These are phyloP conservation scores for Terfezia boudieri DNA, from an alignment of 495 filamentous ascomycete species.

Conservation along the genomic window DNA sequence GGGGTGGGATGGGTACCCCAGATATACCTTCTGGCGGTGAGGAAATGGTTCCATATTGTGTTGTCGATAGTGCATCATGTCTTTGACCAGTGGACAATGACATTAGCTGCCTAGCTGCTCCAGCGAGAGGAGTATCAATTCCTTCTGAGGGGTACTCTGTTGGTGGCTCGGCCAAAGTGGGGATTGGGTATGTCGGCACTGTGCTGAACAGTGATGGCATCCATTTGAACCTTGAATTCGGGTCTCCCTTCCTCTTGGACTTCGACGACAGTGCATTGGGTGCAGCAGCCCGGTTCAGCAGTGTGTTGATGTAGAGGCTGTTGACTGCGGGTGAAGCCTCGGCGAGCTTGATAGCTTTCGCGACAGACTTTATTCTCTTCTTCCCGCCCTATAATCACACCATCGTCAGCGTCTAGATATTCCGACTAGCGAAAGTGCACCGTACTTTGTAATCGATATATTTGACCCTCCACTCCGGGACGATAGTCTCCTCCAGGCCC, in stretches of 20 bases:
- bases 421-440: background rate
- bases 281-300: background rate
- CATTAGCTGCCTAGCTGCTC: too few relatives aligned
- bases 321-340: slow-evolving; percentile 1
- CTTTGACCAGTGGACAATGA: too few relatives aligned
- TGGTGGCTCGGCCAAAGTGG: too few relatives aligned
- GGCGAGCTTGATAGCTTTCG: slow-evolving; percentile 7
- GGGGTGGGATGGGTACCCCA: background rate
- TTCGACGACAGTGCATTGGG: background rate
- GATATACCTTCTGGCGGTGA: too few relatives aligned
- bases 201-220: background rate
- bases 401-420: too few relatives aligned
- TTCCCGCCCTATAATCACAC: slow-evolving; percentile 11
- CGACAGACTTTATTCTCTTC: slow-evolving; percentile 14
- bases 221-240: background rate
- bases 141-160: too few relatives aligned
- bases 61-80: too few relatives aligned
- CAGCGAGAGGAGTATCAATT: too few relatives aligned
- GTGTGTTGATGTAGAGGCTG: background rate
- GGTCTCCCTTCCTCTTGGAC: background rate
- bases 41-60: too few relatives aligned
- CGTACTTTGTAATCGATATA: slow-evolving; percentile 19
- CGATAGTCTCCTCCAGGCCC: slow-evolving; percentile 18
- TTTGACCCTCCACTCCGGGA: slow-evolving; percentile 19
- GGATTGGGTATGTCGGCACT: background rate